Conservation (phyloP, 2,329 filamentous ascomycete species). For the Aspergillus sergii region DNA sequence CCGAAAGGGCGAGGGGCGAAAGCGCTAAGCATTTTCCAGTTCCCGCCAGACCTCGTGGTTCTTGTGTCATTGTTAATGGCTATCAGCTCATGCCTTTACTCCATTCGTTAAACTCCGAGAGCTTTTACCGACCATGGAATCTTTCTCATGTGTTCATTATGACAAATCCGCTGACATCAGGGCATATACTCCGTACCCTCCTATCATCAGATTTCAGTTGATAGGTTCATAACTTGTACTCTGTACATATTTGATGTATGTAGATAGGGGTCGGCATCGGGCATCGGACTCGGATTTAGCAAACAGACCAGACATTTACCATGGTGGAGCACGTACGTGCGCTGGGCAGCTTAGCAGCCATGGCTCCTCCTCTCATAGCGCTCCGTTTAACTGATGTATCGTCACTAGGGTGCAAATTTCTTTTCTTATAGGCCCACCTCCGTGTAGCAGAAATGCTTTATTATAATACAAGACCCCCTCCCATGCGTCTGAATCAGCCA, state of each 20-base stretch:
- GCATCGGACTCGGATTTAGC: neutral
- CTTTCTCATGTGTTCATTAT: neutral
- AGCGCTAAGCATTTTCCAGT: neutral
- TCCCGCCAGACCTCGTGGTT: neutral
- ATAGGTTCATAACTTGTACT: neutral
- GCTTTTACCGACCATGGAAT: neutral
- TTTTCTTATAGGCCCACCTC: neutral
- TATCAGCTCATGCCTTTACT: neutral
- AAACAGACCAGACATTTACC: neutral
- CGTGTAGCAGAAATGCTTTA: neutral
- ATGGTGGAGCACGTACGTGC: neutral
- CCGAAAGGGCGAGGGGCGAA: neutral
- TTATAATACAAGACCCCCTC: neutral
- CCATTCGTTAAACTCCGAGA: neutral
- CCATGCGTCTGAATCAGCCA: neutral
- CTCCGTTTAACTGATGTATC: neutral
- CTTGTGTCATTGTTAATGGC: neutral
- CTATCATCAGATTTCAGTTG: neutral
- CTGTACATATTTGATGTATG: neutral
- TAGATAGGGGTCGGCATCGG: neutral
- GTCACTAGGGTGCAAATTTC: conserved; percentile 2
- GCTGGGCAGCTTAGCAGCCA: neutral
- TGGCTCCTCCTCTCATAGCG: neutral
- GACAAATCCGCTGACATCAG: neutral
- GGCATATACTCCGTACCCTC: too few relatives aligned